These are phyloP conservation scores for Panicum virgatum DNA, from an alignment of 202 grass and related monocot genomes.

Conservation along the genomic window DNA sequence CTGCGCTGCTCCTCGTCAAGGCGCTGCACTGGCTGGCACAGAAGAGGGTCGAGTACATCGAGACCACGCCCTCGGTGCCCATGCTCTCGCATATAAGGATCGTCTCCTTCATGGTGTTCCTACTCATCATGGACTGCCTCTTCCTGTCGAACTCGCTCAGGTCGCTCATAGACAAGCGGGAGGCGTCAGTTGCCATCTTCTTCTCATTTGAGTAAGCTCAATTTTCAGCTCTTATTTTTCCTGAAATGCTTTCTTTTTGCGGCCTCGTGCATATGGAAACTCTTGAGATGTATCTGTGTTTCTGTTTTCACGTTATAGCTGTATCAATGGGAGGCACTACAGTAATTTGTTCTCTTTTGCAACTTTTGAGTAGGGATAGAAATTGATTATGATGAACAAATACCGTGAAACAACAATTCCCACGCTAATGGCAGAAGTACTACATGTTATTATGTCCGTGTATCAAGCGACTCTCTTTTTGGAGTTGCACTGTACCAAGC, in stretches of 20 bases:
- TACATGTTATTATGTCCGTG: background rate
- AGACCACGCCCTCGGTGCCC: constrained; percentile 87
- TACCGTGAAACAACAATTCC: background rate
- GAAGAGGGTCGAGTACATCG: constrained; percentile 87
- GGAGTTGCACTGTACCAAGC: background rate
- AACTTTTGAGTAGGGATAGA: background rate
- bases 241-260: background rate
- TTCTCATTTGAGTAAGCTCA: constrained; percentile 95
- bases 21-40: constrained; percentile 68
- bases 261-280: background rate
- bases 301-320: background rate
- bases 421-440: background rate
- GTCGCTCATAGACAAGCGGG: constrained; percentile 60
- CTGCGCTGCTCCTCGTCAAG: constrained; percentile 67
- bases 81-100: constrained; percentile 72
- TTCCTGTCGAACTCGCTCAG: constrained; percentile 70
- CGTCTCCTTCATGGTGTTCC: constrained; percentile 85
- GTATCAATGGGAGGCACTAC: background rate
- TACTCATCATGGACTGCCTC: constrained; percentile 68
- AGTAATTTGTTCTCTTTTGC: background rate
- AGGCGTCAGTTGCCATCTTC: constrained; percentile 86
- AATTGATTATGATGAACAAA: background rate
- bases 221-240: background rate
- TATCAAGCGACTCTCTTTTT: background rate
- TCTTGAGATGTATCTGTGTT: background rate